A percentile compares a stretch with the other conserved stretches of the same genome.
phyloP scores from a whole-genome alignment of 1,139 yeast species.

The Blastobotrys aristatus region DNA sequence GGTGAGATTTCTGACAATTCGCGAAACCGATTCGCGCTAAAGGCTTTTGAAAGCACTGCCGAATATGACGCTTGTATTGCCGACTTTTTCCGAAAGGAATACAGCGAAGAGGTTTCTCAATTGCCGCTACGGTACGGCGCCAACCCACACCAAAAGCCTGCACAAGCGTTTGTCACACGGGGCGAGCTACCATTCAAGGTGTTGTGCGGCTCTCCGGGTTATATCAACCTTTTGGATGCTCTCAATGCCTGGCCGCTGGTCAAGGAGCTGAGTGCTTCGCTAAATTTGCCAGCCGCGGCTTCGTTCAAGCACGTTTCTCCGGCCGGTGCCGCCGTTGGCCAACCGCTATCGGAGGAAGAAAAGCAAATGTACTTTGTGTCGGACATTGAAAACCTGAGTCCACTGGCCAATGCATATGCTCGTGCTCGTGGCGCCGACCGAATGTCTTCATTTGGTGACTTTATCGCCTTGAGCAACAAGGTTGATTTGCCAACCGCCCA shows the following conservation, averaged over 20 bases:
- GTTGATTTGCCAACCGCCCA: conserved; percentile 96
- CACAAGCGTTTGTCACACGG: conserved; percentile 85
- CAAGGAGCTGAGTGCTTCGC: conserved; percentile 89
- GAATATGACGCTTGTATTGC: conserved; percentile 94
- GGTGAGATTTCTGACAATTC: conserved; percentile 72
- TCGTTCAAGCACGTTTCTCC: conserved; percentile 98
- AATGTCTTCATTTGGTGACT: conserved; percentile 98
- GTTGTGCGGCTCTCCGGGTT: conserved; percentile 92
- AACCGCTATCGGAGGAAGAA: conserved; percentile 84
- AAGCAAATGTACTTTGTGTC: conserved; percentile 92
- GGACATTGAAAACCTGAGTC: conserved; percentile 91
- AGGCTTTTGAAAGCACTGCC: conserved; percentile 98
- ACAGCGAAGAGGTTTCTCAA: conserved; percentile 84
- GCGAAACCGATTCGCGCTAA: conserved; percentile 81
- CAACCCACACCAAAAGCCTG: conserved; percentile 98
- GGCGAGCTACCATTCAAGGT: conserved; percentile 94
- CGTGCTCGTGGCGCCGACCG: conserved; percentile 99
- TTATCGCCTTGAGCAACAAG: conserved; percentile 92
- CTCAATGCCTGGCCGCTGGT: conserved; percentile 98
- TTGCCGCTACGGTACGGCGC: conserved; percentile 96
- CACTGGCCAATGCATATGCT: conserved; percentile 96
- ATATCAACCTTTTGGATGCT: conserved; percentile 92
- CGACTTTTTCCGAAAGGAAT: conserved; percentile 95
- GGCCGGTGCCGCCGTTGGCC: conserved; percentile 97
- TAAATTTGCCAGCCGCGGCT: conserved; percentile 97